phyloP scores from a whole-genome alignment of 768 basidiomycete species.

The Cystobasidiopsis lactophilus region DNA sequence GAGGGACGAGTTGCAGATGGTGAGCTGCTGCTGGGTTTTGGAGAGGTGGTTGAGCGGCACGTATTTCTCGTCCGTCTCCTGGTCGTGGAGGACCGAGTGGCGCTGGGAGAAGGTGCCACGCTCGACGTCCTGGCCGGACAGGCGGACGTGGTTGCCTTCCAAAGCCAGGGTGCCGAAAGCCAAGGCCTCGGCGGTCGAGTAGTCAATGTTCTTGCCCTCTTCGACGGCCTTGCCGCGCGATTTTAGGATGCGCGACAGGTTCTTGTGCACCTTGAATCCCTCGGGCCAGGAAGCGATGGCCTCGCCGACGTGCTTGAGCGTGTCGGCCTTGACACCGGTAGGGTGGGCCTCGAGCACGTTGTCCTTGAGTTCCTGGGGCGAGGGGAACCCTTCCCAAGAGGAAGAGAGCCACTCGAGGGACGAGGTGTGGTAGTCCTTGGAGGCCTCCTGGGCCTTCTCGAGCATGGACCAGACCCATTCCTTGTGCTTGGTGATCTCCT shows the following conservation, averaged over 20 bases:
- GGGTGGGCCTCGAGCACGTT: constrained; percentile 69
- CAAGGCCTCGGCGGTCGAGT: constrained; percentile 94
- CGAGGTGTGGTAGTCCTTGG: constrained; percentile 88
- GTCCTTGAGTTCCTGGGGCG: constrained; percentile 83
- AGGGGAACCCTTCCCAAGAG: constrained; percentile 96
- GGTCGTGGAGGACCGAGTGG: constrained; percentile 91
- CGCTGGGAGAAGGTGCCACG: constrained; percentile 97
- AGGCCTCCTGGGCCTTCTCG: constrained; percentile 77
- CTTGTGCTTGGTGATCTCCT: constrained; percentile 94
- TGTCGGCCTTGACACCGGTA: constrained; percentile 57
- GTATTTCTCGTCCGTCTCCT: constrained; percentile 73
- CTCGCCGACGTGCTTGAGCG: constrained; percentile 62
- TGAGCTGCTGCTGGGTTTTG: constrained; percentile 70
- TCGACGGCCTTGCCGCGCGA: constrained; percentile 74
- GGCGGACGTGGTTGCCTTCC: constrained; percentile 78
- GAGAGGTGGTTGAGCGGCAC: constrained; percentile 73
- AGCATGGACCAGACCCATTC: constrained; percentile 99
- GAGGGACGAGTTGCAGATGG: constrained; percentile 86
- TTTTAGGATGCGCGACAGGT: constrained; percentile 74
- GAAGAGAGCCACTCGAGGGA: constrained; percentile 94
- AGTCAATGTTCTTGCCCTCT: constrained; percentile 81
- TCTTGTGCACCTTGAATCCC: constrained; percentile 70
- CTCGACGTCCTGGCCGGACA: constrained; percentile 96
- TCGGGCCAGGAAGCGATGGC: constrained; percentile 66
- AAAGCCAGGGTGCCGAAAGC: constrained; percentile 83